These are phyloP conservation scores for Daedaleopsis nitida DNA, from an alignment of 768 basidiomycete species.

Conservation along the genomic window DNA sequence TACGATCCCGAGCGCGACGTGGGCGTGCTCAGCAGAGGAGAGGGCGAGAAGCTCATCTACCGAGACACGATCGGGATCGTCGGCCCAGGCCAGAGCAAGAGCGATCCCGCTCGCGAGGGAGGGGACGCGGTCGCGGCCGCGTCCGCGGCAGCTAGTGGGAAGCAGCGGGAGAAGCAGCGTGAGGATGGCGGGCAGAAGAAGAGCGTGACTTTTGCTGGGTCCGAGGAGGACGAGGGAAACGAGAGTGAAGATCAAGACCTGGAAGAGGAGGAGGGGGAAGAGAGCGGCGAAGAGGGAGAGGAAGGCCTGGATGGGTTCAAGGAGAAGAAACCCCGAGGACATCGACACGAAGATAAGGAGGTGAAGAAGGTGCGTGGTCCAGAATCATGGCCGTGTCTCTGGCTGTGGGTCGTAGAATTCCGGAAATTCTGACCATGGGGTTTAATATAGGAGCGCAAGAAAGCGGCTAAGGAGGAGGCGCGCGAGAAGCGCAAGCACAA, in stretches of 20 bases:
- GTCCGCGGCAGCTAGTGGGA: too few species aligned
- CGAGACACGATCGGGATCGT: constrained; percentile 84
- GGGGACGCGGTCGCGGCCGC: constrained; percentile 23
- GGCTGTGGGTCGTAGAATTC: too few species aligned
- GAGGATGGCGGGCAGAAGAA: background rate
- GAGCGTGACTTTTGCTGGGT: constrained; percentile 2
- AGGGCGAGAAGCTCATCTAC: constrained; percentile 79
- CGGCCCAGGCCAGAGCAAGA: constrained; percentile 31
- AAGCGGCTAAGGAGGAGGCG: constrained; percentile 82
- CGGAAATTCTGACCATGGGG: background rate
- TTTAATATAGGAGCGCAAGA: constrained; percentile 79
- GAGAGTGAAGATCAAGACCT: constrained; percentile 12
- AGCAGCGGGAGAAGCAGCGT: constrained; percentile 2
- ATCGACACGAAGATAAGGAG: constrained; percentile 90
- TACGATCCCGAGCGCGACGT: constrained; percentile 95
- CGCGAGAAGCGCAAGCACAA: constrained; percentile 89
- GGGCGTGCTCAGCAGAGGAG: constrained; percentile 68
- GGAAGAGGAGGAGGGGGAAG: background rate
- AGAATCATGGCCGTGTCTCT: background rate
- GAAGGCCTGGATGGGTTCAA: constrained; percentile 36
- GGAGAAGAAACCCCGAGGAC: constrained; percentile 75
- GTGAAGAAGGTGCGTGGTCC: constrained; percentile 71
- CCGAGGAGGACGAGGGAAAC: constrained; percentile 19
- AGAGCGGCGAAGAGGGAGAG: constrained; percentile 18
- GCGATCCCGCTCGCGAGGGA: background rate